Conservation (phyloP, 805 yeast genomes). For the Saccharomycodes ludwigii region DNA sequence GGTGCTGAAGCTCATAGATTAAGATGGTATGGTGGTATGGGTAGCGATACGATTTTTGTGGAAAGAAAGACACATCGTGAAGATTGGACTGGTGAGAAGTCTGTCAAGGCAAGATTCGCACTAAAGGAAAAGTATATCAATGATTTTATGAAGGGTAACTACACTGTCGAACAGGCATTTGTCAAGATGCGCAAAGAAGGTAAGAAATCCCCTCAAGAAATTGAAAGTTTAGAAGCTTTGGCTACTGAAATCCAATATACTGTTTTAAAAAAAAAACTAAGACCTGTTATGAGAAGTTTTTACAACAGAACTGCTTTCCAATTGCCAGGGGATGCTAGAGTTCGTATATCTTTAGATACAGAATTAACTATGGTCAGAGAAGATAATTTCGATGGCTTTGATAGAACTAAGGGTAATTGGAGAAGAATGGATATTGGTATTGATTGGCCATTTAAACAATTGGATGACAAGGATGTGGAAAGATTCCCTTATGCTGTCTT, state of each 20-base stretch:
- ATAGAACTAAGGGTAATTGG: constrained; percentile 91
- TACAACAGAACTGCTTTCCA: constrained; percentile 98
- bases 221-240: constrained; percentile 81
- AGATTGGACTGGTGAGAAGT: constrained; percentile 99
- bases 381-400: constrained; percentile 87
- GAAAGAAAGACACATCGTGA: constrained; percentile 98
- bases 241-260: constrained; percentile 92
- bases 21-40: constrained; percentile 99
- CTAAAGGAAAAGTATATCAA: constrained; percentile 86
- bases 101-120: constrained; percentile 95
- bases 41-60: constrained; percentile 79
- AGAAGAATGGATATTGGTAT: constrained; percentile 97
- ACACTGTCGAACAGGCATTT: constrained; percentile 79
- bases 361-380: constrained; percentile 97
- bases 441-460: constrained; percentile 85
- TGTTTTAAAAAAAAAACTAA: constrained; percentile 64
- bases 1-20: constrained; percentile 98
- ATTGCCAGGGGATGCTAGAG: constrained; percentile 98
- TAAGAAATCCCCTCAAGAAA: constrained; percentile 74
- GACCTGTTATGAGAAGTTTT: constrained; percentile 93
- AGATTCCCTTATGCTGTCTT: constrained; percentile 95
- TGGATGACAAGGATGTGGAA: constrained; percentile 75
- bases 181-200: constrained; percentile 90
- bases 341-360: constrained; percentile 94
- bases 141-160: constrained; percentile 69